Evolutionary conservation across 345 rosid genomes (phyloP).

Genomic region (Lepidium didymum): DNA sequence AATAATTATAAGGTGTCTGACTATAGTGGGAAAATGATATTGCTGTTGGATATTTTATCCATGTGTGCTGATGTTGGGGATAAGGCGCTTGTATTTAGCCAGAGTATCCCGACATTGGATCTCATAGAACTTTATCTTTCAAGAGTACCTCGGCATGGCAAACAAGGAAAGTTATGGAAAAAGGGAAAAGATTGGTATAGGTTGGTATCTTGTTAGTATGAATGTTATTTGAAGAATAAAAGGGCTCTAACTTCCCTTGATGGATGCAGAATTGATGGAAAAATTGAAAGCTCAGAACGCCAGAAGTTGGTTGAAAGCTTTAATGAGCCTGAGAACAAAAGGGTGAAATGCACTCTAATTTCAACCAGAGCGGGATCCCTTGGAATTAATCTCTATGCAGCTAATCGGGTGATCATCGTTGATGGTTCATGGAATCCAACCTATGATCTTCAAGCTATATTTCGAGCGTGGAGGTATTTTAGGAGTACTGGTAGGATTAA

Average conservation of each 20-base stretch:
- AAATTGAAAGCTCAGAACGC: slow-evolving; percentile 95
- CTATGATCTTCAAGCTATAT: slow-evolving; percentile 97
- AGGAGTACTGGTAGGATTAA: not conserved
- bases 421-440: slow-evolving; percentile 99
- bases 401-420: slow-evolving; percentile 95
- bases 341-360: slow-evolving; percentile 91
- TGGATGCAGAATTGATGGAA: slow-evolving; percentile 80
- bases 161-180: slow-evolving; percentile 82
- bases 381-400: slow-evolving; percentile 96
- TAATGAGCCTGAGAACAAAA: slow-evolving; percentile 72
- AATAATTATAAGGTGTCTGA: slow-evolving; percentile 60
- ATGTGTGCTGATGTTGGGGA: slow-evolving; percentile 74
- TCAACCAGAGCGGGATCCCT: slow-evolving; percentile 98
- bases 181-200: slow-evolving; percentile 99
- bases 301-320: slow-evolving; percentile 92
- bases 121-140: slow-evolving; percentile 93
- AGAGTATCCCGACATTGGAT: slow-evolving; percentile 97
- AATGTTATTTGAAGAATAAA: not conserved
- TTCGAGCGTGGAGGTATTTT: slow-evolving; percentile 93
- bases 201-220: slow-evolving; percentile 38
- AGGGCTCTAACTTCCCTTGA: slow-evolving; percentile 14
- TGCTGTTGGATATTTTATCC: slow-evolving; percentile 82
- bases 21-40: slow-evolving; percentile 96
- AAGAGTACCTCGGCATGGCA: slow-evolving; percentile 62
- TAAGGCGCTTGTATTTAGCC: slow-evolving; percentile 93